Conservation (phyloP, 2,329 filamentous ascomycete genomes). For the Fusarium subtropicale region DNA sequence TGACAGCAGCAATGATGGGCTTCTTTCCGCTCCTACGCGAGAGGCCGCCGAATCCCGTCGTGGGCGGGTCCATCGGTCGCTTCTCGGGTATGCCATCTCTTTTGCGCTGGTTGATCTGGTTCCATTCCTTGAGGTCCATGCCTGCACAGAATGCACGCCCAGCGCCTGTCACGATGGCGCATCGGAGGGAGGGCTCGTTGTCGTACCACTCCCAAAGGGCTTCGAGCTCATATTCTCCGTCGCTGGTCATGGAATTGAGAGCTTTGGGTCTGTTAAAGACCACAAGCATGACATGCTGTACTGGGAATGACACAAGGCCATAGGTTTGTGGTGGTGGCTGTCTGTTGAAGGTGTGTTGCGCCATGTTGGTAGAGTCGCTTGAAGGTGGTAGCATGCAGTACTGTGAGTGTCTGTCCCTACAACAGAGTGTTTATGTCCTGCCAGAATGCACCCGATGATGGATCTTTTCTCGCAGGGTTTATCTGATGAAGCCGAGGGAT, state of each 20-base stretch:
- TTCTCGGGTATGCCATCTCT: conserved; percentile 39
- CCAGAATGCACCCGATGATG: neutral
- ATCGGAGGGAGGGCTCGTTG: conserved; percentile 68
- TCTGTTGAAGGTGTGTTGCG: conserved; percentile 33
- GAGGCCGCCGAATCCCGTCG: conserved; percentile 71
- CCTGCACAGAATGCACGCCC: conserved; percentile 76
- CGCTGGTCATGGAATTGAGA: conserved; percentile 45
- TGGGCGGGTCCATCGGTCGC: conserved; percentile 44
- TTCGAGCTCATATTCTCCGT: conserved; percentile 53
- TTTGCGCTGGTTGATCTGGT: conserved; percentile 41
- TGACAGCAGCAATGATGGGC: conserved; percentile 80
- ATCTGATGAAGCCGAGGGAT: conserved; percentile 35
- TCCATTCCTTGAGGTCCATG: conserved; percentile 67
- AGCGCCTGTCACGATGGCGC: conserved; percentile 71
- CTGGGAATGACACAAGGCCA: conserved; percentile 43
- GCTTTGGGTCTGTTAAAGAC: conserved; percentile 41
- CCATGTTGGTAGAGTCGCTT: conserved; percentile 26
- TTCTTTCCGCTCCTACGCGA: conserved; percentile 76
- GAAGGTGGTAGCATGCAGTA: neutral
- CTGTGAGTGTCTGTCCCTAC: neutral
- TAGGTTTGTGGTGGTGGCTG: conserved; percentile 38
- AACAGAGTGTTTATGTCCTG: conserved; percentile 12
- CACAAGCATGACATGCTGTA: conserved; percentile 43
- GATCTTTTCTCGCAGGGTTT: conserved; percentile 13
- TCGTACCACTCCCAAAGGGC: conserved; percentile 71